Evolutionary conservation across 2,329 filamentous ascomycete species (phyloP), one percentile per base, ranked within the genome.

Genomic region (Metarhizium guizhouense): DNA sequence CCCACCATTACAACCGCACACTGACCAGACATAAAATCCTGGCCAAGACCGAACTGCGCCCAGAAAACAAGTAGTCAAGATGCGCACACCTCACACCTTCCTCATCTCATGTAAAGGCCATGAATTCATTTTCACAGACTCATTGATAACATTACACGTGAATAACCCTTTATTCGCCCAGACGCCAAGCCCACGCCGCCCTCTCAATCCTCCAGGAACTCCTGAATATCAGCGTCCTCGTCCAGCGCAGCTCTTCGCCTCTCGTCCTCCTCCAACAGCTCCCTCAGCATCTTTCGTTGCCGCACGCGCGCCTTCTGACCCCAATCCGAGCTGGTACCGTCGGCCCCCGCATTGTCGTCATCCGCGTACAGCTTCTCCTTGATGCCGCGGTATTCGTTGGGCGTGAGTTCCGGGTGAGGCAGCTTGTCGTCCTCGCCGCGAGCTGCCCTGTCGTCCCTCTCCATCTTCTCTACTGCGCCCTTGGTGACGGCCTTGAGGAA

Each of bases 191-290:
- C n/a, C n/a, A 20, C n/a, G 13, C 5, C 11, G 11, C 10, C n/a
- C 18, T 20, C 45, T 52, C 30, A 62, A 65, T 83, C 78, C 62
- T 81, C 77, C 68, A 91, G 69, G 63, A 86, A 83, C 70, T 91
- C 85, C 66, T 84, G 80, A 62, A 92, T 86, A 68, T 91, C 86
- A 72, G 87, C 86, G 68, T 90, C 86, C 58, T 86, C 83, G 61
- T 88, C 78, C 57, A 85, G 82, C 62, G 85, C 83, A 52, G 73
- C 67, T 63, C 82, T 77, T 61, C 78, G 74, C 62, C 81, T 70
- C 72, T 81, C 75, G 71, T 88, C 85, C 61, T 77, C 79, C 63
- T 84, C 83, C 58, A 88, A 69, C 64, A 87, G 67, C 65, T 83
- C 80, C 75, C 83, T 84, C 58, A 88, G 73, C 68, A 87, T 78